phyloP scores from a whole-genome alignment of 2,329 filamentous ascomycete species.

The Claviceps humidiphila region DNA sequence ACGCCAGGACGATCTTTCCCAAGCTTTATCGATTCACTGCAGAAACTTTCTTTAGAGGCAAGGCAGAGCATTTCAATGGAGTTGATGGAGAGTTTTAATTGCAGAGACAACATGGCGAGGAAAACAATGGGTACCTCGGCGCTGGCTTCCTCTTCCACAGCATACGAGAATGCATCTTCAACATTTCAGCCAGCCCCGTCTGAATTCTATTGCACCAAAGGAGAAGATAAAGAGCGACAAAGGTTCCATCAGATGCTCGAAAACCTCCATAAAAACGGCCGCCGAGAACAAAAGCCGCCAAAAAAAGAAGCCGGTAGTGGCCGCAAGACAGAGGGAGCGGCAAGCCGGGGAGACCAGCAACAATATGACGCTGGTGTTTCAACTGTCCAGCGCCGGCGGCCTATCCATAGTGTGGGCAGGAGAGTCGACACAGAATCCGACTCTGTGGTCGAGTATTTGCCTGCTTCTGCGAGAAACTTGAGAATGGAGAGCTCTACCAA shows the following conservation, averaged over 20 bases:
- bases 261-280: slow-evolving; percentile 12
- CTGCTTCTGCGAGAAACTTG: background rate
- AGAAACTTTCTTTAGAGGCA: background rate
- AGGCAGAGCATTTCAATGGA: background rate
- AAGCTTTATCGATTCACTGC: background rate
- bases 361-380: background rate
- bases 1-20: background rate
- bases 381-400: background rate
- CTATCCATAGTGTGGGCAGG: slow-evolving; percentile 2
- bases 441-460: slow-evolving; percentile 3
- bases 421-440: slow-evolving; percentile 9
- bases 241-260: slow-evolving; percentile 17
- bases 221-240: background rate
- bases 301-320: background rate
- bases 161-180: slow-evolving; percentile 1
- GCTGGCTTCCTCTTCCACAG: background rate
- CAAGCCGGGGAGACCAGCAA: background rate
- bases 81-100: no score
- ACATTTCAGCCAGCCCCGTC: background rate
- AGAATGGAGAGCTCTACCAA: background rate
- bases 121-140: background rate
- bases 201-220: background rate
- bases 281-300: background rate
- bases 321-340: no score
- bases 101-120: background rate